Percentiles rank a stretch among this genome's conserved stretches.
phyloP scores from a whole-genome alignment of 2,329 filamentous ascomycete species.

The Colletotrichum tanaceti region DNA sequence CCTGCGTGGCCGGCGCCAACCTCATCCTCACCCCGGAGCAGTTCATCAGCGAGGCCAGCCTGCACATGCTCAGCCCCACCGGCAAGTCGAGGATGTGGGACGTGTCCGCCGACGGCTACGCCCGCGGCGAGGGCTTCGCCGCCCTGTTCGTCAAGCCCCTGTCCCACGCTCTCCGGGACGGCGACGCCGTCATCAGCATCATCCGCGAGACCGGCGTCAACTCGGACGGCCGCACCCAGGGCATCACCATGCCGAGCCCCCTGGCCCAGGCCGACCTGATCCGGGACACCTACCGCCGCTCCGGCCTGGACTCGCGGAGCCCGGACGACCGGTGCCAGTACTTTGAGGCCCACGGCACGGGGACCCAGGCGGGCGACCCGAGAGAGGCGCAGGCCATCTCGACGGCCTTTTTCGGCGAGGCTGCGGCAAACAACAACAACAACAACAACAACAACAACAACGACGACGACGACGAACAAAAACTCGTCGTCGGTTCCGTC shows the following conservation, averaged over 20 bases:
- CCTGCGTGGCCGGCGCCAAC: constrained; percentile 50
- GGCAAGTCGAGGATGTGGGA: constrained; percentile 54
- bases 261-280: constrained; percentile 55
- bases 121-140: constrained; percentile 58
- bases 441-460: constrained; percentile 23
- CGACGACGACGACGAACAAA: constrained; percentile 32
- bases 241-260: constrained; percentile 53
- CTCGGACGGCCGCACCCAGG: constrained; percentile 55
- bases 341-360: constrained; percentile 60
- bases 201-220: constrained; percentile 54
- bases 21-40: constrained; percentile 42
- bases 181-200: constrained; percentile 50
- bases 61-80: constrained; percentile 46
- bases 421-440: constrained; percentile 33
- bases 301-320: constrained; percentile 50
- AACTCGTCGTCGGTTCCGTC: constrained; percentile 45
- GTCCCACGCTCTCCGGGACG: constrained; percentile 56
- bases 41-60: constrained; percentile 42
- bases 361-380: constrained; percentile 47
- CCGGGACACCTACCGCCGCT: constrained; percentile 50
- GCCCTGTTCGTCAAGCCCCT: constrained; percentile 57
- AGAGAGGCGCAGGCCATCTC: constrained; percentile 44
- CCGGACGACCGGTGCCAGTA: constrained; percentile 52
- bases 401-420: constrained; percentile 47
- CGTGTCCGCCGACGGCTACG: constrained; percentile 59